phyloP scores from a whole-genome alignment of 805 yeast species.

The Torulaspora indica region DNA sequence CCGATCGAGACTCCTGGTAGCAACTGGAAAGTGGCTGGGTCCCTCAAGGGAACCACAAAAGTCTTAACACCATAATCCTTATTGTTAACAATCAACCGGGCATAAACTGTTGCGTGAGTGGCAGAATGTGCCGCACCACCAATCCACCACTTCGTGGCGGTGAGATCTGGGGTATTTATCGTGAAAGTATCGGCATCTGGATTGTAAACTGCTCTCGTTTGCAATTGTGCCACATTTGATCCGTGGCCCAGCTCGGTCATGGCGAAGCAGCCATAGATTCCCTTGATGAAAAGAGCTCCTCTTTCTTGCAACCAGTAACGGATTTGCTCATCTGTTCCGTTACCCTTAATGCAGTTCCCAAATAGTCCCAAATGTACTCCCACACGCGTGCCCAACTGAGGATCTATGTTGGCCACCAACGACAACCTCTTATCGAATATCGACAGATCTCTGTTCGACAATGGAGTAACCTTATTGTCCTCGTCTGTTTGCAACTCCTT shows the following conservation, averaged over 20 bases:
- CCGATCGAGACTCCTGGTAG: slow-evolving; percentile 80
- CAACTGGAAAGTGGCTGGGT: slow-evolving; percentile 57
- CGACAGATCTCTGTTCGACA: slow-evolving; percentile 27
- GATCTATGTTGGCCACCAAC: slow-evolving; percentile 63
- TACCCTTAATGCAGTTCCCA: slow-evolving; percentile 74
- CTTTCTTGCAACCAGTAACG: slow-evolving; percentile 74
- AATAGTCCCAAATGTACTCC: slow-evolving; percentile 89
- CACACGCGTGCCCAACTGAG: slow-evolving; percentile 71
- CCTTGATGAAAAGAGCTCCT: slow-evolving; percentile 56
- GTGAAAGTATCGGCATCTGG: slow-evolving; percentile 58
- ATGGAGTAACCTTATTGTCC: slow-evolving; percentile 11
- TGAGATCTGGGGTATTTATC: slow-evolving; percentile 81
- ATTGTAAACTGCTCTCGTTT: slow-evolving; percentile 86
- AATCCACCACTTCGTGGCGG: slow-evolving; percentile 98
- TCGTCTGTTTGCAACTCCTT: slow-evolving; percentile 24
- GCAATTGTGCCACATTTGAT: slow-evolving; percentile 87
- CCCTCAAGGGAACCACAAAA: slow-evolving; percentile 86
- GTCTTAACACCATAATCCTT: slow-evolving; percentile 90
- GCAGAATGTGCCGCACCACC: slow-evolving; percentile 97
- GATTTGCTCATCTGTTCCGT: slow-evolving; percentile 81
- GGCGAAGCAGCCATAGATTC: slow-evolving; percentile 80
- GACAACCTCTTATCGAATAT: slow-evolving; percentile 56
- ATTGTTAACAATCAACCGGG: slow-evolving; percentile 73
- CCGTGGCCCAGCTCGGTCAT: slow-evolving; percentile 95
- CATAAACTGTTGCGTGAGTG: slow-evolving; percentile 80